Evolutionary conservation across 2,329 filamentous ascomycete species (phyloP).

Genomic region (Penicillium glabrum): DNA sequence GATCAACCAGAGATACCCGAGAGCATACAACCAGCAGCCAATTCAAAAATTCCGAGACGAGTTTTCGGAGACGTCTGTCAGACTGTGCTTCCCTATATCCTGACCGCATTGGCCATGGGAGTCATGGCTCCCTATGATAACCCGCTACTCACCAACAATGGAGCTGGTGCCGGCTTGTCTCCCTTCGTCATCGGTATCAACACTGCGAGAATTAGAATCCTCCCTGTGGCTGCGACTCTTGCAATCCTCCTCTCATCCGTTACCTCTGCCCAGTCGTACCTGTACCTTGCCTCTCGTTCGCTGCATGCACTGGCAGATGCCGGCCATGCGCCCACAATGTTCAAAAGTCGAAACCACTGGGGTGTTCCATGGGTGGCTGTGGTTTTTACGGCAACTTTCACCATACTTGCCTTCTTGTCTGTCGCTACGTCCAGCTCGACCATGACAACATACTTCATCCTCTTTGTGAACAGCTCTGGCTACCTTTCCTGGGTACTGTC

Average conservation of each 20-base stretch:
- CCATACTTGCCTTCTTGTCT: constrained; percentile 67
- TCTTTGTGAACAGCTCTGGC: constrained; percentile 66
- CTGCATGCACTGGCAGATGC: constrained; percentile 64
- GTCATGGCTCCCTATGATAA: constrained; percentile 61
- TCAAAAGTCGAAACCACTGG: constrained; percentile 58
- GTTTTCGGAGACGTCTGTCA: constrained; percentile 57
- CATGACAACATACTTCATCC: constrained; percentile 70
- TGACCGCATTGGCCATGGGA: constrained; percentile 57
- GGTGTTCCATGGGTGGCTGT: constrained; percentile 66
- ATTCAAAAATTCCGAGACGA: constrained; percentile 54
- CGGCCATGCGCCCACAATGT: constrained; percentile 59
- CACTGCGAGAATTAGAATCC: constrained; percentile 58
- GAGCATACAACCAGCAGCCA: constrained; percentile 46
- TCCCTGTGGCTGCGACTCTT: constrained; percentile 70
- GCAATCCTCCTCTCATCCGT: constrained; percentile 75
- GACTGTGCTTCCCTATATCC: constrained; percentile 59
- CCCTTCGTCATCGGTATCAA: constrained; percentile 45
- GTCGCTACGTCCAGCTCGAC: constrained; percentile 57
- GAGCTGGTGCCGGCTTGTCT: constrained; percentile 53
- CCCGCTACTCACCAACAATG: constrained; percentile 52
- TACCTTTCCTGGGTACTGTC: constrained; percentile 70
- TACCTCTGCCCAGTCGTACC: constrained; percentile 74
- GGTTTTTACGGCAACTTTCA: constrained; percentile 54
- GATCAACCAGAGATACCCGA: constrained; percentile 1
- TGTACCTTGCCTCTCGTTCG: constrained; percentile 69